Percentiles rank a stretch among this genome's conserved stretches.
phyloP scores from a whole-genome alignment of 1,139 yeast species.

The Yamadazyma mexicana region DNA sequence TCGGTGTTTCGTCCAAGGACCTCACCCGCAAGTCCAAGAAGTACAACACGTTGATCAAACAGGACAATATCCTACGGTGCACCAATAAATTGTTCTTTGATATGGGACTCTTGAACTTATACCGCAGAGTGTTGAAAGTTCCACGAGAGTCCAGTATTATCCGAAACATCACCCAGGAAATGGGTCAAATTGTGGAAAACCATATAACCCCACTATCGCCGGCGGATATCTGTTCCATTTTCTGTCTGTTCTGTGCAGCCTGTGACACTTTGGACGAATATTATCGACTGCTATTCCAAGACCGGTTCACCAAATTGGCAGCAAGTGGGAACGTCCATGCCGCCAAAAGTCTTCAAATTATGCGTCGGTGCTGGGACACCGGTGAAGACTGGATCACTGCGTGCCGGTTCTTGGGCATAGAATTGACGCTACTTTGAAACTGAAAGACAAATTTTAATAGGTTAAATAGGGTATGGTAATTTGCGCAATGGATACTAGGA shows the following conservation, averaged over 20 bases:
- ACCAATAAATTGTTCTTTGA: conserved; percentile 57
- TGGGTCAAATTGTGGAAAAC: conserved; percentile 32
- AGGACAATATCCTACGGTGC: conserved; percentile 45
- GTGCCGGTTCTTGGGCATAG: conserved; percentile 43
- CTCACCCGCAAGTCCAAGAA: conserved; percentile 8
- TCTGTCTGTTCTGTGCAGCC: conserved; percentile 59
- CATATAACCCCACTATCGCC: conserved; percentile 47
- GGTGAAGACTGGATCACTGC: conserved; percentile 60
- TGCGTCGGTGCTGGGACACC: conserved; percentile 57
- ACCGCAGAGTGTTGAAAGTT: conserved; percentile 52
- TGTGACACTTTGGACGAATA: conserved; percentile 50
- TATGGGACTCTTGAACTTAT: conserved; percentile 57
- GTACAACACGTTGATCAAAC: conserved; percentile 22
- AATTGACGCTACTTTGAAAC: conserved; percentile 43
- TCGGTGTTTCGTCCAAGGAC: conserved; percentile 2
- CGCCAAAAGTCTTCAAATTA: conserved; percentile 44
- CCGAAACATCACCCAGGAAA: conserved; percentile 47
- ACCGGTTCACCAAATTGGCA: conserved; percentile 38
- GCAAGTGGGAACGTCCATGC: conserved; percentile 53
- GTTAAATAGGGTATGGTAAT: neutral
- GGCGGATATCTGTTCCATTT: conserved; percentile 56
- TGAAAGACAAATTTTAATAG: no score
- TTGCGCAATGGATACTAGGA: no score
- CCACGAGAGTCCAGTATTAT: conserved; percentile 47
- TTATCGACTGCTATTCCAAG: conserved; percentile 33